A percentile compares a stretch with the other conserved stretches of the same genome.
Conservation (phyloP, 2,329 filamentous ascomycete genomes). For the Falciphora oryzae region DNA sequence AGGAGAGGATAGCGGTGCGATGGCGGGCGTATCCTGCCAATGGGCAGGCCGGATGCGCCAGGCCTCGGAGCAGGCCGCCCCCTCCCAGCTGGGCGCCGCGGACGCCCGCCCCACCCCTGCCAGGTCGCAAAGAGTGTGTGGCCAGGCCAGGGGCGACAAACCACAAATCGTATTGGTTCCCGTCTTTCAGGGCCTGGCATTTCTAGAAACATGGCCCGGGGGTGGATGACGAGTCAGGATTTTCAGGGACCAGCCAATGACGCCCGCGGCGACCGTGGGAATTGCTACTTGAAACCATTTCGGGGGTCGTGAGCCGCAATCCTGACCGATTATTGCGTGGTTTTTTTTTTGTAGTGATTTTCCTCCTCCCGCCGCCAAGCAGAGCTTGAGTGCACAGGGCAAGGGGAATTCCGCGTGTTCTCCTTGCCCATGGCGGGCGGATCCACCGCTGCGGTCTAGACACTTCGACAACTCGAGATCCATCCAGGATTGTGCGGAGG, state of each 20-base stretch:
- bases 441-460: not conserved
- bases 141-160: too few relatives aligned
- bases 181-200: not conserved
- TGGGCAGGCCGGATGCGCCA: not conserved
- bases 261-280: not conserved
- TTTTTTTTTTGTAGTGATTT: not conserved
- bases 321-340: not conserved
- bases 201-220: not conserved
- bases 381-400: not conserved
- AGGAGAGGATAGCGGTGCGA: too few relatives aligned
- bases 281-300: not conserved
- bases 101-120: not conserved
- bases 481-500: not conserved
- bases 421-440: too few relatives aligned
- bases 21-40: not conserved
- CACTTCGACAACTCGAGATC: not conserved
- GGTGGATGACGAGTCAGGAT: not conserved
- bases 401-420: not conserved
- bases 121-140: not conserved
- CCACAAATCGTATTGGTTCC: too few relatives aligned
- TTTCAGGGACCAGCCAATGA: not conserved
- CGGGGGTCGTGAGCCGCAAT: not conserved
- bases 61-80: not conserved
- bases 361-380: not conserved
- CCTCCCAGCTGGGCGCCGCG: not conserved